Percentiles rank a stretch among this genome's conserved stretches.
phyloP scores from a whole-genome alignment of 108 stramenopile species.

The Phaeodactylum tricornutum region DNA sequence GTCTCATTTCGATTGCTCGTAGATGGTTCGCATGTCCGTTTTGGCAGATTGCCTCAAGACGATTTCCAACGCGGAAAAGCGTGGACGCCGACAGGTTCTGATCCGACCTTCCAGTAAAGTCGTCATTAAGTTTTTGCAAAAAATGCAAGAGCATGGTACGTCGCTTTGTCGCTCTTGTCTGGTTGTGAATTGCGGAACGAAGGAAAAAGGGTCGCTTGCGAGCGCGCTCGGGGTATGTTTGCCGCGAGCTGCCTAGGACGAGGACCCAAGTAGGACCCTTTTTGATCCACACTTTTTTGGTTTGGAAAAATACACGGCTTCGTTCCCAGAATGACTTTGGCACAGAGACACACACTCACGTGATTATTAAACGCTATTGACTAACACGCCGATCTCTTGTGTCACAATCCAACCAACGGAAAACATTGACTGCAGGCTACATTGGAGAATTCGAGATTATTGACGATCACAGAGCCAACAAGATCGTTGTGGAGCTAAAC shows the following conservation, averaged over 20 bases:
- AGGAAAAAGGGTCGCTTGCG: too few relatives aligned
- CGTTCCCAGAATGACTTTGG: too few relatives aligned
- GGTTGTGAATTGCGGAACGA: not conserved
- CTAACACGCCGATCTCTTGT: too few relatives aligned
- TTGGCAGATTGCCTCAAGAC: slow-evolving; percentile 99
- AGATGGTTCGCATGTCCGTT: slow-evolving; percentile 99
- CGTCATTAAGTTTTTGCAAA: slow-evolving; percentile 97
- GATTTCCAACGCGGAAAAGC: slow-evolving; percentile 99
- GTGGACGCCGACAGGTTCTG: slow-evolving; percentile 97
- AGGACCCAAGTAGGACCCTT: too few relatives aligned
- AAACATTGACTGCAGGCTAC: slow-evolving; percentile 86
- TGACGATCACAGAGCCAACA: slow-evolving; percentile 98
- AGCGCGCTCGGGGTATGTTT: slow-evolving; percentile 10
- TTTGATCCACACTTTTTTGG: not conserved
- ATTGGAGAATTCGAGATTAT: slow-evolving; percentile 99
- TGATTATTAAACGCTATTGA: too few relatives aligned
- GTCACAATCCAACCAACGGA: too few relatives aligned
- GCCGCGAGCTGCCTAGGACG: too few relatives aligned
- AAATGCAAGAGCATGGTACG: slow-evolving; percentile 99
- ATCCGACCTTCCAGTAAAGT: slow-evolving; percentile 99
- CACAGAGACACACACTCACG: too few relatives aligned
- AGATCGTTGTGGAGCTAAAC: slow-evolving; percentile 97
- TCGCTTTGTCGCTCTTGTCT: slow-evolving; percentile 3
- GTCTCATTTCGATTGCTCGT: slow-evolving; percentile 1
- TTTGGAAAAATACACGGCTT: not conserved